Percentiles rank a stretch among this genome's conserved stretches.
Conservation (phyloP, 352 stramenopile species). For the Pythium plurisporium region DNA sequence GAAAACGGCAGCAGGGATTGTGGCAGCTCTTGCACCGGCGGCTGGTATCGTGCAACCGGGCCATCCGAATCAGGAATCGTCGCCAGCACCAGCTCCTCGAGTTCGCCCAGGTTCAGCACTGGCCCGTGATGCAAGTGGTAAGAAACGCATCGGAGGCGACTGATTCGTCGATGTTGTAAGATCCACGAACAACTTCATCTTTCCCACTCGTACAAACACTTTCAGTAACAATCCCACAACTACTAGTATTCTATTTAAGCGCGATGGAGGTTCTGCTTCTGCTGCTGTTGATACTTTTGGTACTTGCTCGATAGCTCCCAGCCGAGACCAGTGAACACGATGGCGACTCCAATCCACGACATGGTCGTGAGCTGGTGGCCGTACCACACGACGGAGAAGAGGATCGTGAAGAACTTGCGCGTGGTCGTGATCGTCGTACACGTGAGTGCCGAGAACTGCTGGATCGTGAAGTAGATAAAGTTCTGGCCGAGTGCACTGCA, state of each 20-base stretch:
- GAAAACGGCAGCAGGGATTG: constrained; percentile 12
- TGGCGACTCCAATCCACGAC: constrained; percentile 88
- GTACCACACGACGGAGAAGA: constrained; percentile 97
- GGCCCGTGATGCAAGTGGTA: constrained; percentile 23
- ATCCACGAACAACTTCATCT: background rate
- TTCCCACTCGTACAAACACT: background rate
- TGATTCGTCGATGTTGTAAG: background rate
- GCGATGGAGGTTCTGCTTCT: constrained; percentile 26
- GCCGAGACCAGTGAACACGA: constrained; percentile 90
- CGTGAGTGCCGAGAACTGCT: constrained; percentile 96
- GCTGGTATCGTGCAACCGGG: background rate
- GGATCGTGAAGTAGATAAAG: constrained; percentile 99
- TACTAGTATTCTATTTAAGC: constrained; percentile 19
- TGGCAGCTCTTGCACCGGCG: background rate
- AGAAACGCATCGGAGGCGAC: constrained; percentile 32
- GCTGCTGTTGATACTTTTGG: constrained; percentile 72
- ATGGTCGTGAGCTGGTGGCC: constrained; percentile 89
- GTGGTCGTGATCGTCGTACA: constrained; percentile 99
- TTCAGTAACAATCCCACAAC: background rate
- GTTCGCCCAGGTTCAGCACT: constrained; percentile 37
- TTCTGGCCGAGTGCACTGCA: constrained; percentile 96
- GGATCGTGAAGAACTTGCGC: constrained; percentile 99
- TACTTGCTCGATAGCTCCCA: constrained; percentile 86
- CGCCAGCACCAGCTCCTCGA: constrained; percentile 18
- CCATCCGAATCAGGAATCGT: constrained; percentile 5